Percentiles rank a stretch among this genome's conserved stretches.
Conservation (phyloP, 2,329 filamentous ascomycete species). For the Thermothelomyces thermophilus region DNA sequence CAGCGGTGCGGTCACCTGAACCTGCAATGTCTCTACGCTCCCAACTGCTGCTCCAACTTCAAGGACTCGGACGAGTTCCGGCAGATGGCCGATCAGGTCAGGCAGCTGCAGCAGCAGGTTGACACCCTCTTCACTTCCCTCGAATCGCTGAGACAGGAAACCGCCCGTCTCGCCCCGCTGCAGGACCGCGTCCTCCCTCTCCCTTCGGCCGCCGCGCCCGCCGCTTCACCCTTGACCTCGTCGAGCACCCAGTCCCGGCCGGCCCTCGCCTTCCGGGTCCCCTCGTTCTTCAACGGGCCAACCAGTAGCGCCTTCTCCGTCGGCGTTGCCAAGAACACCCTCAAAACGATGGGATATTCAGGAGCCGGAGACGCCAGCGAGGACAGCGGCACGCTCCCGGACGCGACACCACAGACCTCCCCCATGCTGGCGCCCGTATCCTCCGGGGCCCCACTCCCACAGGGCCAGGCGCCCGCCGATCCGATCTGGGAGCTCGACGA, state of each 20-base stretch:
- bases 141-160: slow-evolving; percentile 56
- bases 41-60: slow-evolving; percentile 67
- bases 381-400: slow-evolving; percentile 39
- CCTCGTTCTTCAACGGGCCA: slow-evolving; percentile 70
- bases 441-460: slow-evolving; percentile 31
- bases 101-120: slow-evolving; percentile 75
- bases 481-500: slow-evolving; percentile 73
- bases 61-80: slow-evolving; percentile 91
- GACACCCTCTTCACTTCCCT: slow-evolving; percentile 68
- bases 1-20: slow-evolving; percentile 63
- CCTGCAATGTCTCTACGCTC: slow-evolving; percentile 58
- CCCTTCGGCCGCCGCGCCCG: slow-evolving; percentile 30
- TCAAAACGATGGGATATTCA: slow-evolving; percentile 84
- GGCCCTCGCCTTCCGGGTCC: slow-evolving; percentile 42
- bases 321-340: slow-evolving; percentile 77
- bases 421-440: slow-evolving; percentile 29
- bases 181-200: slow-evolving; percentile 37
- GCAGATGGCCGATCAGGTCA: slow-evolving; percentile 68
- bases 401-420: slow-evolving; percentile 30
- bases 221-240: slow-evolving; percentile 38
- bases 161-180: slow-evolving; percentile 38
- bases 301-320: slow-evolving; percentile 82
- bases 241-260: slow-evolving; percentile 34
- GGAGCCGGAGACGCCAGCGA: slow-evolving; percentile 55
- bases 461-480: slow-evolving; percentile 42